phyloP scores from a whole-genome alignment of 495 filamentous ascomycete species.

The Baudoinia panamericana region DNA sequence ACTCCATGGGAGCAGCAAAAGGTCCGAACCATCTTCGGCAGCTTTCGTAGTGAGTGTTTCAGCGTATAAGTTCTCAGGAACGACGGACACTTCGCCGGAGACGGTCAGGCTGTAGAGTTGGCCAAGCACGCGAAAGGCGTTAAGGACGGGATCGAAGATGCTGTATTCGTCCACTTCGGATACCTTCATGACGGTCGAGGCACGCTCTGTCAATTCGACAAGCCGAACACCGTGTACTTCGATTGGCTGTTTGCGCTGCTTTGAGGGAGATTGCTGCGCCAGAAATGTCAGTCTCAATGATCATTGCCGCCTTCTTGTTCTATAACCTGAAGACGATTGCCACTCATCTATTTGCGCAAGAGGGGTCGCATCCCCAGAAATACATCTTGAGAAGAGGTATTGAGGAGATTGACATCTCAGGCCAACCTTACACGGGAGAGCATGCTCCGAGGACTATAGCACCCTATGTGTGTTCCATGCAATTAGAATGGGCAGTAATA shows the following conservation, averaged over 20 bases:
- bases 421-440: too few relatives aligned
- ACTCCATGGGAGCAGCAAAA: conserved; percentile 84
- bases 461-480: too few relatives aligned
- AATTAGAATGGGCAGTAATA: too few relatives aligned
- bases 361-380: too few relatives aligned
- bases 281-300: too few relatives aligned
- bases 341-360: too few relatives aligned
- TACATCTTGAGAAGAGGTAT: too few relatives aligned
- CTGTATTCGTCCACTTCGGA: conserved; percentile 67
- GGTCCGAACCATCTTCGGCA: conserved; percentile 54
- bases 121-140: conserved; percentile 80
- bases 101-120: conserved; percentile 74
- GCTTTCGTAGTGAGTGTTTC: conserved; percentile 59
- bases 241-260: conserved; percentile 45
- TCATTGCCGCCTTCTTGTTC: too few relatives aligned
- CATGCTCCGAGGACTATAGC: too few relatives aligned
- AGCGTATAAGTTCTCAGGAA: conserved; percentile 64
- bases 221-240: conserved; percentile 78
- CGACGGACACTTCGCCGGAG: conserved; percentile 63
- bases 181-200: conserved; percentile 90
- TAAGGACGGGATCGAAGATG: conserved; percentile 73
- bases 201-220: conserved; percentile 80
- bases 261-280: too few relatives aligned
- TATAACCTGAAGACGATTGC: too few relatives aligned
- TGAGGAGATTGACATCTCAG: too few relatives aligned